Evolutionary conservation across 2,329 filamentous ascomycete species (phyloP).

Genomic region (Dothistroma pini): DNA sequence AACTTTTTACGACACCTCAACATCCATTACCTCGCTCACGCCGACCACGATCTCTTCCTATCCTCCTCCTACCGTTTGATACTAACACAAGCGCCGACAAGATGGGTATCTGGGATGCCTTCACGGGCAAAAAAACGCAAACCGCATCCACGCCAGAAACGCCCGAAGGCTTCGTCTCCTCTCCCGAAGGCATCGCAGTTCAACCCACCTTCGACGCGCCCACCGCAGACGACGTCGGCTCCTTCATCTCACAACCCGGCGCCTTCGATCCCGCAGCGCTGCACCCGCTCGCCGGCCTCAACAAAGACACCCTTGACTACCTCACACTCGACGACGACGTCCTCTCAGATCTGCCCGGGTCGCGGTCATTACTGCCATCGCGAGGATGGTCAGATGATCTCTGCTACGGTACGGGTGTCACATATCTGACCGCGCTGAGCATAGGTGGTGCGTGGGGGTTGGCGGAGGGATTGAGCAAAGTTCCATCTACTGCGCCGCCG

Average conservation of each 20-base stretch:
- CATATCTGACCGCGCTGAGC: constrained; percentile 82
- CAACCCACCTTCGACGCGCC: constrained; percentile 53
- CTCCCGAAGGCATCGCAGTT: constrained; percentile 39
- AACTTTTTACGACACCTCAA: neutral
- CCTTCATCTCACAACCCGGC: constrained; percentile 73
- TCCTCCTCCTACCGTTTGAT: neutral
- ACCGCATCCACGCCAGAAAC: constrained; percentile 42
- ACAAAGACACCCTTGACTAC: constrained; percentile 92
- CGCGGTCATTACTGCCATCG: constrained; percentile 83
- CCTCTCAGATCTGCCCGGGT: constrained; percentile 79
- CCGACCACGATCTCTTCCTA: constrained; percentile 6
- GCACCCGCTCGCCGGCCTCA: constrained; percentile 89
- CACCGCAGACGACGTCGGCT: constrained; percentile 70
- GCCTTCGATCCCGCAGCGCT: constrained; percentile 84
- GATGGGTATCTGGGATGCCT: constrained; percentile 59
- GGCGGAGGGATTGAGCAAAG: constrained; percentile 77
- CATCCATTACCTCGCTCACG: neutral
- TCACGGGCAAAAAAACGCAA: constrained; percentile 55
- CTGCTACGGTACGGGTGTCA: constrained; percentile 94
- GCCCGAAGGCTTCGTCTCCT: constrained; percentile 41
- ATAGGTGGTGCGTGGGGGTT: constrained; percentile 90
- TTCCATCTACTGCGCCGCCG: constrained; percentile 67
- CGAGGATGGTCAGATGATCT: constrained; percentile 97
- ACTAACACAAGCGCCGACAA: constrained; percentile 10
- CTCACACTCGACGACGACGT: constrained; percentile 88